Percentiles rank a stretch among this genome's conserved stretches.
Evolutionary conservation across 164 flowering plant species (phyloP).

Genomic region (Nymphaea colorata): DNA sequence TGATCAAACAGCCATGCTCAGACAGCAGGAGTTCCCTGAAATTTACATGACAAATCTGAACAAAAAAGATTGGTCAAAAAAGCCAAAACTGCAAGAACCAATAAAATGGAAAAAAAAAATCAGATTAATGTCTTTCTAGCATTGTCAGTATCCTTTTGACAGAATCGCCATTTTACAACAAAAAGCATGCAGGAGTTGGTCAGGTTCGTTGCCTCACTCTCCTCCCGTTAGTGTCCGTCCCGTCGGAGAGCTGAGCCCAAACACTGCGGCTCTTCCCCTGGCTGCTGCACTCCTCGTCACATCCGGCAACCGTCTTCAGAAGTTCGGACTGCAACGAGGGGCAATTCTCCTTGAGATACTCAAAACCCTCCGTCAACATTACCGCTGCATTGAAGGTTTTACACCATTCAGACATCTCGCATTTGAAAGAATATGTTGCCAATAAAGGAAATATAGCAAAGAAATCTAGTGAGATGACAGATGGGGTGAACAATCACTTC

Average conservation of each 20-base stretch:
- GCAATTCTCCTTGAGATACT: constrained; percentile 50
- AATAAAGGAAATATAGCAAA: too few relatives aligned
- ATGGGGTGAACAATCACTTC: too few relatives aligned
- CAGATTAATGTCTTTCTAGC: not conserved
- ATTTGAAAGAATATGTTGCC: too few relatives aligned
- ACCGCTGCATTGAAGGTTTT: constrained; percentile 45
- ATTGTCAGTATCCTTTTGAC: not conserved
- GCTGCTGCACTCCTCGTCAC: constrained; percentile 62
- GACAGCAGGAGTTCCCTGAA: too few relatives aligned
- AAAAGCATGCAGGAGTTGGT: constrained; percentile 2
- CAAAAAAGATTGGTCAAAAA: too few relatives aligned
- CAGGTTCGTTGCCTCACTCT: constrained; percentile 63
- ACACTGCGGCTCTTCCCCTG: constrained; percentile 59
- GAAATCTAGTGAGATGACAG: not conserved
- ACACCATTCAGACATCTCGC: not conserved
- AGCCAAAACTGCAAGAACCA: not conserved
- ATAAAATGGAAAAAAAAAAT: too few relatives aligned
- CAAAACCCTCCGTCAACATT: constrained; percentile 65
- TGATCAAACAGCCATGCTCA: too few relatives aligned
- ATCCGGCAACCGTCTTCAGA: constrained; percentile 68
- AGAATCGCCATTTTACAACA: not conserved
- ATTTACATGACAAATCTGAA: too few relatives aligned
- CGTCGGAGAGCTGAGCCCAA: constrained; percentile 64
- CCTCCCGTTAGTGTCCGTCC: constrained; percentile 56
- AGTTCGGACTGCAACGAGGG: constrained; percentile 67